Percentiles rank a stretch among this genome's conserved stretches.
These are phyloP conservation scores for Tolypocladium sp. DNA, from an alignment of 2,329 filamentous ascomycete genomes.

Conservation along the genomic window DNA sequence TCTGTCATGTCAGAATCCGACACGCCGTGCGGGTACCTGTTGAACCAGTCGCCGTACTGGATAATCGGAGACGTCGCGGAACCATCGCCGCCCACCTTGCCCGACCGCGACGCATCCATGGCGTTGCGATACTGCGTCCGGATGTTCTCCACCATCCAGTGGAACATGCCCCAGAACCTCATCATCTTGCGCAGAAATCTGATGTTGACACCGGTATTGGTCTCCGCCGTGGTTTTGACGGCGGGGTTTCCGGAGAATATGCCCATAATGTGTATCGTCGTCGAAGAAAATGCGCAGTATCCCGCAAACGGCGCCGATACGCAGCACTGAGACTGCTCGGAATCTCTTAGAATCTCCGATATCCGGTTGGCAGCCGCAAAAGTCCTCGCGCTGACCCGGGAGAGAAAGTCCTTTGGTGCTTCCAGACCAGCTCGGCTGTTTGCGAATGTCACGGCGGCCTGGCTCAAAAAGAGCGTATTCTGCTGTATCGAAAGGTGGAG, in stretches of 20 bases:
- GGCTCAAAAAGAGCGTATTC: conserved; percentile 80
- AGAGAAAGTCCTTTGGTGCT: conserved; percentile 69
- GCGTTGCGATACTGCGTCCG: conserved; percentile 81
- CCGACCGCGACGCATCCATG: conserved; percentile 68
- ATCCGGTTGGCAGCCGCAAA: conserved; percentile 81
- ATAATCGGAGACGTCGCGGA: conserved; percentile 58
- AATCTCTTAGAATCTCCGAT: conserved; percentile 72
- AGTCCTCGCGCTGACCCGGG: conserved; percentile 64
- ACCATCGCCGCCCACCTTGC: conserved; percentile 40
- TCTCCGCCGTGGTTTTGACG: conserved; percentile 70
- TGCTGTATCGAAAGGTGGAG: conserved; percentile 86
- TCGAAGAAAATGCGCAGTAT: conserved; percentile 88
- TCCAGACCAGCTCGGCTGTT: conserved; percentile 56
- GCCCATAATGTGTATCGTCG: conserved; percentile 87
- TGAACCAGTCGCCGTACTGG: conserved; percentile 97
- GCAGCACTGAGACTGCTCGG: conserved; percentile 57
- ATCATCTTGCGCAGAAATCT: conserved; percentile 92
- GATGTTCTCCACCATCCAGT: conserved; percentile 89
- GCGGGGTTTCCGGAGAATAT: conserved; percentile 77
- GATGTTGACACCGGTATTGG: conserved; percentile 78
- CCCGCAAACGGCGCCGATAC: conserved; percentile 88
- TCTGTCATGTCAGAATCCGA: conserved; percentile 77
- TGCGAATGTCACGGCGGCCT: conserved; percentile 70
- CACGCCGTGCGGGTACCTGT: conserved; percentile 86
- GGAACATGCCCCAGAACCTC: conserved; percentile 97